Conservation (phyloP, 139 green algal species). For the Chlorella vulgaris region DNA sequence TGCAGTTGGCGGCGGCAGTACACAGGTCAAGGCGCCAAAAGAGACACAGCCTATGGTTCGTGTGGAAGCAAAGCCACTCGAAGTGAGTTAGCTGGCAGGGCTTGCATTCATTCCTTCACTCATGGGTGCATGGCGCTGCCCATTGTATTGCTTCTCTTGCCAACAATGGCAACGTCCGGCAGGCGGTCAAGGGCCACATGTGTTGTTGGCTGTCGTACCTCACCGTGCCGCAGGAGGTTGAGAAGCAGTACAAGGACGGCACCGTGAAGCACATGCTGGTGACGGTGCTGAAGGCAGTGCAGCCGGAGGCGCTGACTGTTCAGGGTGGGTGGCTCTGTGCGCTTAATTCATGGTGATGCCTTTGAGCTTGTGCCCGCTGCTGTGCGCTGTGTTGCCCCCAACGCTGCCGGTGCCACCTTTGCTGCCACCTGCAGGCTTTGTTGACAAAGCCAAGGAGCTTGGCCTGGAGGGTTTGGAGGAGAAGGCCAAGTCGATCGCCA, state of each 20-base stretch:
- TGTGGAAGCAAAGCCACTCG: conserved; percentile 6
- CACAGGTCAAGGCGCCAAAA: not conserved
- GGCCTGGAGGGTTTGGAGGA: conserved; percentile 22
- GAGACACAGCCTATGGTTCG: conserved; percentile 10
- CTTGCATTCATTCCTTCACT: too few species aligned
- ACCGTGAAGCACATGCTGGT: conserved; percentile 20
- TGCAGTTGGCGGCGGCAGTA: not conserved
- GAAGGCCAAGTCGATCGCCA: conserved; percentile 20
- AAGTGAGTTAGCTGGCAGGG: not conserved
- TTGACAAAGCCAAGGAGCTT: conserved; percentile 32
- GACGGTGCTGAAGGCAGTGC: conserved; percentile 25
- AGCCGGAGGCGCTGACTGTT: conserved; percentile 22
- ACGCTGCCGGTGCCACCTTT: not conserved
- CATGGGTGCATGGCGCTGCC: too few species aligned
- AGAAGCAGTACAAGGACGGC: conserved; percentile 32
- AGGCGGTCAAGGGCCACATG: too few species aligned
- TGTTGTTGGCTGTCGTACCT: not conserved
- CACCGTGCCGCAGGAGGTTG: conserved; percentile 9
- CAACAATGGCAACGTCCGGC: too few species aligned
- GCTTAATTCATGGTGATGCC: too few species aligned
- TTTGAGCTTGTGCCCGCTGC: too few species aligned
- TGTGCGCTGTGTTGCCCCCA: not conserved
- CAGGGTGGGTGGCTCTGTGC: too few species aligned
- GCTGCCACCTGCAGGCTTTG: conserved; percentile 21
- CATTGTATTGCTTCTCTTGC: too few species aligned